Evolutionary conservation across 352 stramenopile species (phyloP), one percentile per base, ranked within the genome.

Genomic region (Pythium diclinum): DNA sequence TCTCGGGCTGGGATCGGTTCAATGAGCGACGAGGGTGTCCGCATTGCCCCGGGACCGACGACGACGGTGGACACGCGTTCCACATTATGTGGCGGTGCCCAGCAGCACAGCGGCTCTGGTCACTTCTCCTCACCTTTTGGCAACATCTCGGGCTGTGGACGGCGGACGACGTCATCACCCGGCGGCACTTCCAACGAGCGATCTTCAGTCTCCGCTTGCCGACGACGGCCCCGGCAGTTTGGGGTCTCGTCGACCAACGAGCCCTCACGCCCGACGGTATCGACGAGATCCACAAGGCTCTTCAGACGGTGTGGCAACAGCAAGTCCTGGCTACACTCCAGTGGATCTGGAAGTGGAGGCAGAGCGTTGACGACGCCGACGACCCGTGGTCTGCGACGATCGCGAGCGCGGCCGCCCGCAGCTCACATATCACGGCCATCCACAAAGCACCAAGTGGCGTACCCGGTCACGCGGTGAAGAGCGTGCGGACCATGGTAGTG

Each of bases 41-140:
- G 3, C 46, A 59, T 40, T 66, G 59, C 28, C 23, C 36, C 3
- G 19, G 0, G 2, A 1, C 51, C 19, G 23, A 3, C 6, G 13
- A 13, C n/a, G 38, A 34, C 25, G 51, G n/a, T 3, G 59, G 59
- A 0, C n/a, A n/a, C n/a, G 21, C 30, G 3, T 56, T 25, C 2
- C 59, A 66, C 49, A 59, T 55, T n/a, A 32, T 66, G 30, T 66
- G 59, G 59, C 2, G 9, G 10, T 66, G 59, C 28, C 23, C 49
- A 6, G 28, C 33, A 9, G 59, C 59, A 0, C 59, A 66, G 17
- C 17, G 2, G 13, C 36, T 66, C 5, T 60, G 59, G 59, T 2
- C 5, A 1, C 17, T 28, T 1, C 3, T 19, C 2, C 40, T 17
- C 40, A 19, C 0, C 1, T 23, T 28, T 17, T 51, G 44, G 44